Conservation (phyloP, 1,284 basidiomycete genomes). For the Lentinus polychrous region DNA sequence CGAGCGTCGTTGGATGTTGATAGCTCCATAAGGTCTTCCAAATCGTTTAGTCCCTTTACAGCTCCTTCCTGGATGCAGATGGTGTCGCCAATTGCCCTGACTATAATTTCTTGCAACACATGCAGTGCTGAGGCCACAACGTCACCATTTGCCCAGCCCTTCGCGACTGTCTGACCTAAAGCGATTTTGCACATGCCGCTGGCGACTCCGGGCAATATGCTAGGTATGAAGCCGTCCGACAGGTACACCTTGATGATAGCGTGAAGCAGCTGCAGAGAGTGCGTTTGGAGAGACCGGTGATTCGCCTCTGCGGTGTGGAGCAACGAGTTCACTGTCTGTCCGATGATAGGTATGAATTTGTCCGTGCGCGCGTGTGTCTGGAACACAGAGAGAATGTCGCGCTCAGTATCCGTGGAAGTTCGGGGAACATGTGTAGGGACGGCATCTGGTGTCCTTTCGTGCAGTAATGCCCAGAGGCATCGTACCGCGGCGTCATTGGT, state of each 20-base stretch:
- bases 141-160: slow-evolving; percentile 60
- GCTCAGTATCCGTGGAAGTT: slow-evolving; percentile 25
- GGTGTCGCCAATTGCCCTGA: slow-evolving; percentile 56
- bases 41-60: slow-evolving; percentile 42
- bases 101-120: slow-evolving; percentile 49
- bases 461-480: slow-evolving; percentile 53
- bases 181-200: slow-evolving; percentile 69
- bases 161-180: slow-evolving; percentile 39
- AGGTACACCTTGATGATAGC: slow-evolving; percentile 57
- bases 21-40: slow-evolving; percentile 52
- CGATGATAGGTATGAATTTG: slow-evolving; percentile 71
- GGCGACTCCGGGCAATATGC: slow-evolving; percentile 76
- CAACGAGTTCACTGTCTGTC: slow-evolving; percentile 74
- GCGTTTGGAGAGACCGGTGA: slow-evolving; percentile 53
- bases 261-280: slow-evolving; percentile 55
- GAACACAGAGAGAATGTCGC: slow-evolving; percentile 29
- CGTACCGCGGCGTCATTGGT: slow-evolving; percentile 60
- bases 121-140: slow-evolving; percentile 53
- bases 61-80: slow-evolving; percentile 58
- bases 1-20: slow-evolving; percentile 14
- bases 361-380: slow-evolving; percentile 38
- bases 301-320: slow-evolving; percentile 49
- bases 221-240: slow-evolving; percentile 54
- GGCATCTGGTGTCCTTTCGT: slow-evolving; percentile 36
- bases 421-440: slow-evolving; percentile 21